Evolutionary conservation across 148 eudicot genomes (phyloP).

Genomic region (Gaultheria prostrata): DNA sequence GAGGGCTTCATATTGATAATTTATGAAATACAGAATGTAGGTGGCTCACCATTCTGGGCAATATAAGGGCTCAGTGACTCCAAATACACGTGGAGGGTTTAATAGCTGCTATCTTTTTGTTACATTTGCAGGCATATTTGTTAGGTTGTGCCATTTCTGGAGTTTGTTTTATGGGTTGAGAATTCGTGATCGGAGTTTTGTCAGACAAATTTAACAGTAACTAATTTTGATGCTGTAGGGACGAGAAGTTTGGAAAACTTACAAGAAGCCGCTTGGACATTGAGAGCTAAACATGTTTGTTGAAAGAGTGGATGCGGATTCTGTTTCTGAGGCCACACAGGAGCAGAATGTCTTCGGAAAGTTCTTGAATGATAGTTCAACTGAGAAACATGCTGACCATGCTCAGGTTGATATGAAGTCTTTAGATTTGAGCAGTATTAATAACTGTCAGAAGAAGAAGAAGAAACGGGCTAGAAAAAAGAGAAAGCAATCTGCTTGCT

Average conservation of each 20-base stretch:
- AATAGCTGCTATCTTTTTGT: neutral
- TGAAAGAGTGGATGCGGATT: neutral
- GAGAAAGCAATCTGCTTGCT: neutral
- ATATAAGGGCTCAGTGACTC: neutral
- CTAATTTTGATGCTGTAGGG: neutral
- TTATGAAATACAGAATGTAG: neutral
- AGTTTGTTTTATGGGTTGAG: neutral
- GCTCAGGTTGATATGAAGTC: slow-evolving; percentile 11
- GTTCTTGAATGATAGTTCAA: slow-evolving; percentile 8
- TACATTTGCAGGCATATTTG: neutral
- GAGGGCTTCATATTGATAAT: neutral
- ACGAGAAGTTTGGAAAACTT: neutral
- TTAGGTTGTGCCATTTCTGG: neutral
- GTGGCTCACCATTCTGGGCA: neutral
- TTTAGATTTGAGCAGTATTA: neutral
- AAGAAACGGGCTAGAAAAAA: neutral
- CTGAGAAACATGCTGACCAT: neutral
- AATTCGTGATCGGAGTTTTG: neutral
- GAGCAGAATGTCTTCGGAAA: neutral
- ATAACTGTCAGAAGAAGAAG: neutral
- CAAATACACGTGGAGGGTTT: neutral
- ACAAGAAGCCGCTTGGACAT: neutral
- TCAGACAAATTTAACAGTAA: neutral
- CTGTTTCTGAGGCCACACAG: neutral
- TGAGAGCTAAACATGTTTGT: neutral